A percentile compares a stretch with the other conserved stretches of the same genome.
Evolutionary conservation across 2,329 filamentous ascomycete genomes (phyloP).

Genomic region (Ophiocordyceps camponoti-rufipedis): DNA sequence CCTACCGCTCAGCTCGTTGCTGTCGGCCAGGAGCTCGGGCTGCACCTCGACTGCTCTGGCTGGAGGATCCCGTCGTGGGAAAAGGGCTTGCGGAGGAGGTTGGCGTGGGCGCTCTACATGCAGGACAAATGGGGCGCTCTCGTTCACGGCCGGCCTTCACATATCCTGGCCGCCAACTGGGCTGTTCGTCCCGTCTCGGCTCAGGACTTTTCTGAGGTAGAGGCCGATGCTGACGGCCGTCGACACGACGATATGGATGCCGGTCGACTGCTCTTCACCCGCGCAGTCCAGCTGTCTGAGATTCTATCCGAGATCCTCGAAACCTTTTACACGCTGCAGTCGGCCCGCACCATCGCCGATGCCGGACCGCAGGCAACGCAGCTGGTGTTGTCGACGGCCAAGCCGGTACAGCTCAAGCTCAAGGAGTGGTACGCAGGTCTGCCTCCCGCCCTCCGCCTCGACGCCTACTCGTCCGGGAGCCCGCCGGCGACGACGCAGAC

Average conservation of each 20-base stretch:
- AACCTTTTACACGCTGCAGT: slow-evolving; percentile 64
- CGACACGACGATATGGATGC: slow-evolving; percentile 37
- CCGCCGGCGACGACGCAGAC: slow-evolving; percentile 6
- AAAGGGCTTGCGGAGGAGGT: slow-evolving; percentile 62
- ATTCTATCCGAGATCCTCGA: slow-evolving; percentile 68
- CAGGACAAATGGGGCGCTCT: slow-evolving; percentile 84
- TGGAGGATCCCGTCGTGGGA: slow-evolving; percentile 89
- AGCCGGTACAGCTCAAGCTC: slow-evolving; percentile 65
- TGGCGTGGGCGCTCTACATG: slow-evolving; percentile 87
- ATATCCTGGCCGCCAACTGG: slow-evolving; percentile 54
- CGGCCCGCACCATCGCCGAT: slow-evolving; percentile 48
- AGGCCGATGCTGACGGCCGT: slow-evolving; percentile 41
- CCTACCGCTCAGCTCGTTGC: slow-evolving; percentile 77
- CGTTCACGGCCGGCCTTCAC: slow-evolving; percentile 70
- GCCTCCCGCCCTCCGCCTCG: slow-evolving; percentile 47
- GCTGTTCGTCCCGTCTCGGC: slow-evolving; percentile 47
- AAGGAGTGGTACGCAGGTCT: slow-evolving; percentile 66
- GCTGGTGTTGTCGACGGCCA: slow-evolving; percentile 55
- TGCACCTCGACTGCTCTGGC: slow-evolving; percentile 70
- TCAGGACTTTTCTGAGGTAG: slow-evolving; percentile 57
- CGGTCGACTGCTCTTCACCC: slow-evolving; percentile 51
- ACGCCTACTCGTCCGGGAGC: slow-evolving; percentile 24
- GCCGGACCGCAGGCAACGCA: slow-evolving; percentile 54
- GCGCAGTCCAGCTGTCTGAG: slow-evolving; percentile 58
- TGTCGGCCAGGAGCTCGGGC: slow-evolving; percentile 68